phyloP scores from a whole-genome alignment of 2,329 filamentous ascomycete genomes.

The Xylaria sp. region DNA sequence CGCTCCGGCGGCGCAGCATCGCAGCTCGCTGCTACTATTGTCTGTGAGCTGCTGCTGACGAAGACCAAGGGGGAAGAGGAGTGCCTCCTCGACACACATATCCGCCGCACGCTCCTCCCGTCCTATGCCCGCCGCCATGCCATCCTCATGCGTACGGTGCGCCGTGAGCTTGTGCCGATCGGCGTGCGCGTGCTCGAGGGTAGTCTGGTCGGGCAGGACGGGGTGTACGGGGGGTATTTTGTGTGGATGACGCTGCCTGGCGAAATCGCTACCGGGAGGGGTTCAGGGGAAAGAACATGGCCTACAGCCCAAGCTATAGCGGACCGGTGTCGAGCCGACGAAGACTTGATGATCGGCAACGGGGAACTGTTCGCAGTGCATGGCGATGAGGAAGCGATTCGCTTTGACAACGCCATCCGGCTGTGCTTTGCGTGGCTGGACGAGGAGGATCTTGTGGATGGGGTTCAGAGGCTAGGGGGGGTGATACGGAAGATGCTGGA shows the following conservation, averaged over 20 bases:
- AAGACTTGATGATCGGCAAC: slow-evolving; percentile 74
- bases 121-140: slow-evolving; percentile 59
- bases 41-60: slow-evolving; percentile 59
- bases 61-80: background rate
- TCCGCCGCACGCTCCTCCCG: slow-evolving; percentile 57
- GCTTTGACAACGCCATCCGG: slow-evolving; percentile 70
- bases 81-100: slow-evolving; percentile 55
- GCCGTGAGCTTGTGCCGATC: slow-evolving; percentile 68
- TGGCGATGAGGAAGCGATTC: slow-evolving; percentile 63
- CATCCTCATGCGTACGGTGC: slow-evolving; percentile 68
- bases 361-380: slow-evolving; percentile 77
- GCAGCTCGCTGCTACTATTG: slow-evolving; percentile 64
- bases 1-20: slow-evolving; percentile 68
- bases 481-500: slow-evolving; percentile 50
- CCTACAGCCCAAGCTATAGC: slow-evolving; percentile 67
- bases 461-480: slow-evolving; percentile 69
- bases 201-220: slow-evolving; percentile 44
- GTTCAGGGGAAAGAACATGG: background rate
- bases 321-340: slow-evolving; percentile 67
- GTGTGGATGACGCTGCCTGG: slow-evolving; percentile 77
- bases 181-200: slow-evolving; percentile 60
- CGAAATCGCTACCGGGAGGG: slow-evolving; percentile 29
- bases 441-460: slow-evolving; percentile 72
- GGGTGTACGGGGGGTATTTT: slow-evolving; percentile 83
- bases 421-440: slow-evolving; percentile 81